Conservation (phyloP, 2,329 filamentous ascomycete species). For the Penicillium frequentans region DNA sequence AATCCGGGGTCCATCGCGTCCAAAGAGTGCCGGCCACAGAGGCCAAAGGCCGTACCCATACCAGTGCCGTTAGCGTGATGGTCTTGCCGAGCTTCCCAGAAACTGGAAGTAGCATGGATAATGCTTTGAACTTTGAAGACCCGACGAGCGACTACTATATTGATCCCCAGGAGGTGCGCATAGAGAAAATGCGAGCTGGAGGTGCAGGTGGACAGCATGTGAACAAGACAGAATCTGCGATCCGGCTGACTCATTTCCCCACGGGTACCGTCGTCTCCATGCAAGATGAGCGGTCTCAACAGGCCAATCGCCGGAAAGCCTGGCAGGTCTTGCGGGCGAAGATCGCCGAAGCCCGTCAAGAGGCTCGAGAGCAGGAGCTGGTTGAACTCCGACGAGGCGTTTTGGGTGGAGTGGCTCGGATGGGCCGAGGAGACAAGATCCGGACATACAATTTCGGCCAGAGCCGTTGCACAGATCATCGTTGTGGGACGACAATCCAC, state of each 20-base stretch:
- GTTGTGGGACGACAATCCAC: slow-evolving; percentile 75
- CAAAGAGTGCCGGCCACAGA: slow-evolving; percentile 92
- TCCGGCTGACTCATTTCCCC: slow-evolving; percentile 86
- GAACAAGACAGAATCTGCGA: slow-evolving; percentile 96
- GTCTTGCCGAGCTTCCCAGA: slow-evolving; percentile 80
- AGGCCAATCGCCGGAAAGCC: slow-evolving; percentile 81
- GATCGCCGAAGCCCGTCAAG: slow-evolving; percentile 75
- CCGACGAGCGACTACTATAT: slow-evolving; percentile 91
- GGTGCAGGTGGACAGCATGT: slow-evolving; percentile 97
- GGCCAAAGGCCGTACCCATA: slow-evolving; percentile 87
- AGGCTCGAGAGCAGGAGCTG: slow-evolving; percentile 80
- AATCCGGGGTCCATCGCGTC: slow-evolving; percentile 92
- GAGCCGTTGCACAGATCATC: slow-evolving; percentile 84
- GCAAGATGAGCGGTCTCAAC: slow-evolving; percentile 89
- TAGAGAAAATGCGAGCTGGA: slow-evolving; percentile 86
- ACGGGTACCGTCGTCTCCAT: slow-evolving; percentile 85
- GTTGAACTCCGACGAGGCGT: slow-evolving; percentile 73
- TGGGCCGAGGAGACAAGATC: slow-evolving; percentile 91
- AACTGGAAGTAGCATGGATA: slow-evolving; percentile 49
- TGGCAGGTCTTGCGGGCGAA: slow-evolving; percentile 83
- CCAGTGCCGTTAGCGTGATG: slow-evolving; percentile 87
- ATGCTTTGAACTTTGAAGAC: slow-evolving; percentile 68
- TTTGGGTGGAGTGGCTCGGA: slow-evolving; percentile 71
- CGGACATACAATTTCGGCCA: slow-evolving; percentile 82
- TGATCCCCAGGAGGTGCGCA: slow-evolving; percentile 74